Base-by-base conservation (phyloP, 2,329 filamentous ascomycete genomes). In the Karstenula rhodostoma region DNA sequence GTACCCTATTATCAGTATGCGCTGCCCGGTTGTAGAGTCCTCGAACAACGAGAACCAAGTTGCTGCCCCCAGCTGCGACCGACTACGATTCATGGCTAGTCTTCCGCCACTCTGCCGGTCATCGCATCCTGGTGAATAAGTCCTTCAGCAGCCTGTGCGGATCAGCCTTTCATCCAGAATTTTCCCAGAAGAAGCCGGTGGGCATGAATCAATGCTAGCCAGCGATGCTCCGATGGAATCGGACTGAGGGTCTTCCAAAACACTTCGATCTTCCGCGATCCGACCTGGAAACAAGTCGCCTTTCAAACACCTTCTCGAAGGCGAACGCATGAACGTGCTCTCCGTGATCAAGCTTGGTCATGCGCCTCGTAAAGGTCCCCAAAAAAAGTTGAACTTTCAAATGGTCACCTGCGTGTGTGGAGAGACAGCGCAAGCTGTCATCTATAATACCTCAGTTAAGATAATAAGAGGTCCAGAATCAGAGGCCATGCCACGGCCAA, bases 31-130 rank as follows among this genome's bases (percentile, higher is more conserved):
- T 61, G 50, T 53, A 52, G 56, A 65, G 50, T 55, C 52, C 57
- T 59, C 59, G 48, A 61, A 63, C 56, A 59, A 51, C 59, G 55
- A 54, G 56, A 60, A 56, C 62, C 62, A 64, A 64, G 64, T 59
- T 60, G 37, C 52, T 50, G 55, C 51, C 47, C 66, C 62, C 61
- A 57, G 61, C 59, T 55, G 57, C 66, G 57, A 67, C 58, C 64
- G 58, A 59, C 49, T 55, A 54, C 63, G 64, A 68, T 60, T 61
- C 53, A 60, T 37, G 53, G 46, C 22, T 57, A 47, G 56, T 61
- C 67, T 67, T 37, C 65, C 64, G 57, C 67, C 71, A 67, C 67
- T 58, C 63, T 75, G 71, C 70, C 70, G 58, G 70, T 72, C 72
- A 74, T 74, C 64, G 58, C 62, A 72, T 67, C 70, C 68, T 56